Evolutionary conservation across 495 filamentous ascomycete genomes (phyloP), one percentile per base, ranked within the genome.

Genomic region (Tuber umbilicatum): DNA sequence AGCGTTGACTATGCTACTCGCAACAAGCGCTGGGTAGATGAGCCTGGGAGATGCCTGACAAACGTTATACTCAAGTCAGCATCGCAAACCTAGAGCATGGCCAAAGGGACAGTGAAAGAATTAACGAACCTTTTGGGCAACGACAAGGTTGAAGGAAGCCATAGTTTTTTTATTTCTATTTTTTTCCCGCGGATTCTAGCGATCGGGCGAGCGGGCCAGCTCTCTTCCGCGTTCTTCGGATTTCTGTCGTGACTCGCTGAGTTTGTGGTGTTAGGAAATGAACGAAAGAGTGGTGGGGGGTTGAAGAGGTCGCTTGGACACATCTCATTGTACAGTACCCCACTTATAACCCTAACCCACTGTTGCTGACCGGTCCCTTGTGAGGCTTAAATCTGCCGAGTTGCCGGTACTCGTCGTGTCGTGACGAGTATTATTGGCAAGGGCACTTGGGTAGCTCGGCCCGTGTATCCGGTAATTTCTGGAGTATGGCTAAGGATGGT

Each of bases 11-110:
- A 84, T 79, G 35, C 81, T 77, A 7, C 76, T 77, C 3, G 82
- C 76, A 38, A 85, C 82, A 68, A 85, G 79, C 21, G 78, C 79
- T 31, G 83, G 83, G 50, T 81, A 83, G 74, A 85, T 75, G 55
- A 75, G 76, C 43, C 79, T 70, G 73, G 73, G 76, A 37, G 76
- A 70, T 68, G 80, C 80, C 80, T 81, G 64, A 14, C 9, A 16
- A 45, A 31, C 10, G 17, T 38, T 68, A 10, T 1, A n/a, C 21
- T 55, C 23, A 12, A n/a, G 43, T 80, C 70, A 81, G 40, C 41
- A 27, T 40, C 41, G 19, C 17, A 16, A 17, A 42, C 35, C 21
- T 37, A 40, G 14, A 27, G 41, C 5, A 19, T n/a, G 50, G 50
- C 31, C 9, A 17, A 78, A 16, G 17, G 19, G 14, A 31, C 16